Base-by-base conservation (phyloP, 768 basidiomycete species). In the Crepidotus variabilis region DNA sequence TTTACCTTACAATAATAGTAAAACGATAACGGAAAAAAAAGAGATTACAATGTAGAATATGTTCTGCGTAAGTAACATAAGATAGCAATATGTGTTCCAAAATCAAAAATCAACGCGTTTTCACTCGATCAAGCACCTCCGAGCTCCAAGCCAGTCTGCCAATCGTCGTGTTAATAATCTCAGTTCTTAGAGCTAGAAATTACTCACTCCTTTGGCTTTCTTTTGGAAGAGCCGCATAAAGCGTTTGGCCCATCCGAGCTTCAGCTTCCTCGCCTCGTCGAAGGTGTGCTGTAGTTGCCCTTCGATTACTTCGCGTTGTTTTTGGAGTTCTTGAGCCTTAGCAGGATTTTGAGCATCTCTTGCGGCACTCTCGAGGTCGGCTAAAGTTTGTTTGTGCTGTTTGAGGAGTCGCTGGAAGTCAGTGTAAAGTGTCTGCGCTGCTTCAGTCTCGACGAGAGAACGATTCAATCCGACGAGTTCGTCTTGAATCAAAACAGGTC, bases 201-300 rank as follows among this genome's bases (percentile, higher is more conserved):
- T 28, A 28, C 28, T 28, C 28, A 28, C 28, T 28, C 28, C 28
- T 8, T 28, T 28, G 3, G 39, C 39, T 43, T 43, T 43, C 39
- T 20, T 43, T 28, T 28, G 28, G 39, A 43, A 43, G 11, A 43
- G 39, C 13, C 18, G 39, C 39, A 43, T 43, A 20, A 43, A 43
- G 11, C 3, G 39, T 11, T 43, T 43, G 39, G 11, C 39, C 39
- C 39, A 43, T 20, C 39, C 39, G 23, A 71, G 61, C 56, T 61
- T 64, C 55, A 69, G 54, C 39, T 55, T 56, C 20, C 57, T 49
- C 16, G 65, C 54, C 49, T 66, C 63, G 1, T 57, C 52, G n/a
- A 65, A 48, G 7, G 65, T 62, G 32, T 60, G 54, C 2, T 61
- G 57, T 33, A 69, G 61, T 39, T 59, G 59, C 5, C 46, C 51